Base-by-base conservation (phyloP, 2,329 filamentous ascomycete genomes). In the Cladophialophora psammophila region DNA sequence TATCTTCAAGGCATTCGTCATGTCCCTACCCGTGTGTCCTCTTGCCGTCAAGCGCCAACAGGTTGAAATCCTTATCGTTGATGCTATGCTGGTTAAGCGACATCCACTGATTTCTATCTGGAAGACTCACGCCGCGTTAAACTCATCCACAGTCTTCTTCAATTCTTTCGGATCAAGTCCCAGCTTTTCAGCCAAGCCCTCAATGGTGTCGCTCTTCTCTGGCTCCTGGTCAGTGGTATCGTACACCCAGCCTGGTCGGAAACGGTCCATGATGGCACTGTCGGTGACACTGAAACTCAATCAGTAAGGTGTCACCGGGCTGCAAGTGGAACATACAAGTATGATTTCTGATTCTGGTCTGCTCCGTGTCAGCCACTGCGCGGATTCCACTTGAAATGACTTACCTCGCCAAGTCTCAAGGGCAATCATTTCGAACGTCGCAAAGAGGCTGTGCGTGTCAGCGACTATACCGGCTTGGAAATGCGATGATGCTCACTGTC, bases 391-490 rank as follows among this genome's bases (percentile, higher is more conserved):
- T 34, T 32, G 13, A 20, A 35, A 9, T 10, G 32, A 63, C 60
- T 48, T 55, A 63, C 60, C 60, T 54, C 76, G 72, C 79, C 79
- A 80, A 53, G 77, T 76, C 64, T 80, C 74, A 5, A 80, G 74
- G 3, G 79, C 79, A 40, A 80, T 79, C 77, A 79, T 78, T 69
- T 82, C 79, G 67, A 81, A 81, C 1, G 79, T 81, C 5, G 79
- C 78, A 66, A 81, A 82, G 13, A 81, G 76, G 65, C 63, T 65
- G 31, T 40, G 15, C 52, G 20, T 15, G 63, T 60, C 36, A 63
- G 53, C 34, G 34, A 8, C 42, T n/a, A 8, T 2, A 31, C 12
- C 38, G 9, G 9, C 10, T 20, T n/a, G 13, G 15, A 36, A 42
- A n/a, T 35, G 15, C 20, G 10, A n/a, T 42, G 3, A 10, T 10